These are phyloP conservation scores for Juncus effusus DNA, from an alignment of 176 grass and related monocot genomes.

Conservation along the genomic window DNA sequence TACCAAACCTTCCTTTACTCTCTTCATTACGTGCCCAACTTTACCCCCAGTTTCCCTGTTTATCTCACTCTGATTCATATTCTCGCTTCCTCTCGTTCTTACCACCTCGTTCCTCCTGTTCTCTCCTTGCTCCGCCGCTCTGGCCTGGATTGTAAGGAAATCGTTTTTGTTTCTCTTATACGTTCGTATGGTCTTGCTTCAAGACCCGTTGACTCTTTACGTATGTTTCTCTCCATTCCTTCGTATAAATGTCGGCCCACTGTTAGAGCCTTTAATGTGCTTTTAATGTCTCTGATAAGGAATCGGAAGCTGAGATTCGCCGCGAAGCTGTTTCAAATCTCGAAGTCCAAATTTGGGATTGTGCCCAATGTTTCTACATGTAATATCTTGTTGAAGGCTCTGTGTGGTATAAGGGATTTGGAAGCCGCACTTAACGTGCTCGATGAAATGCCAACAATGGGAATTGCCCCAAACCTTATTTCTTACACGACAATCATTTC, in stretches of 20 bases:
- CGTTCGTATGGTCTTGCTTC: slow-evolving; percentile 31
- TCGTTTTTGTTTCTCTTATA: slow-evolving; percentile 51
- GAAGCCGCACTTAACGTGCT: slow-evolving; percentile 47
- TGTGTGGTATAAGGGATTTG: slow-evolving; percentile 31
- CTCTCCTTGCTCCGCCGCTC: slow-evolving; percentile 49
- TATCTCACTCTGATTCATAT: slow-evolving; percentile 29
- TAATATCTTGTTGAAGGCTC: slow-evolving; percentile 64
- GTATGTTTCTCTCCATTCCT: slow-evolving; percentile 65
- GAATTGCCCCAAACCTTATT: slow-evolving; percentile 47
- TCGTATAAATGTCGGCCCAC: slow-evolving; percentile 54
- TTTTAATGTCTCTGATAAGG: slow-evolving; percentile 56
- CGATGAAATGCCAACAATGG: slow-evolving; percentile 63
- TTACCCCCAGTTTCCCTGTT: slow-evolving; percentile 23
- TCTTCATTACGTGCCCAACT: slow-evolving; percentile 14
- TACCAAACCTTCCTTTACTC: slow-evolving; percentile 29
- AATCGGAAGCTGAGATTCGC: slow-evolving; percentile 45
- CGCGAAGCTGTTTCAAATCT: slow-evolving; percentile 54
- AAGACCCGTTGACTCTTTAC: slow-evolving; percentile 46
- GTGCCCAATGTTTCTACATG: slow-evolving; percentile 57
- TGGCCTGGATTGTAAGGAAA: slow-evolving; percentile 39
- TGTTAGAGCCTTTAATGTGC: slow-evolving; percentile 68
- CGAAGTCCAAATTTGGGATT: slow-evolving; percentile 46
- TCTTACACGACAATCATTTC: slow-evolving; percentile 60
- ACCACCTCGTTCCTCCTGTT: slow-evolving; percentile 33
- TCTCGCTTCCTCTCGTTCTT: slow-evolving; percentile 18